These are phyloP conservation scores for Prunus dulcis DNA, from an alignment of 306 rosid species.

Conservation along the genomic window DNA sequence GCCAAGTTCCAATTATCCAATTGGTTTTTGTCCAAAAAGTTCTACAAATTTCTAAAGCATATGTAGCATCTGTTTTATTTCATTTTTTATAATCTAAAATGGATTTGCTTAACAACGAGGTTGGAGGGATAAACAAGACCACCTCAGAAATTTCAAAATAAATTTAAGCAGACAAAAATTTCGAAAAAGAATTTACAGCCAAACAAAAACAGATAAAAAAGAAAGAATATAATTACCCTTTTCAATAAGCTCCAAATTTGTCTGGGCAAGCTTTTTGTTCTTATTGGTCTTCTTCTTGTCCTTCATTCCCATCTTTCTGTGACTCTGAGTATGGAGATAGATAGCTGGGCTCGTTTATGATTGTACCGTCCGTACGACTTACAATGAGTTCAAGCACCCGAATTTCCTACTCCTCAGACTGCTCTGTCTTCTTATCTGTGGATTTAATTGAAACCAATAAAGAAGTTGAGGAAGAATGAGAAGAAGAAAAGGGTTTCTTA, in stretches of 20 bases:
- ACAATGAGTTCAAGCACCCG: neutral
- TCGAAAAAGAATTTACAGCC: neutral
- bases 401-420: neutral
- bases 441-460: neutral
- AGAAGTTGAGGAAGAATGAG: neutral
- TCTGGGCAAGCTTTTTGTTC: neutral
- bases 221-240: neutral
- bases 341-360: neutral
- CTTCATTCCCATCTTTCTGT: constrained; percentile 1
- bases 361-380: neutral
- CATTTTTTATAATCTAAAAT: neutral
- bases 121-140: neutral
- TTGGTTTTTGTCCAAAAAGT: neutral
- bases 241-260: neutral
- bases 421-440: neutral
- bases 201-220: neutral
- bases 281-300: constrained; percentile 9
- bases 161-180: neutral
- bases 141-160: neutral
- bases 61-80: neutral
- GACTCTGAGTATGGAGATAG: neutral
- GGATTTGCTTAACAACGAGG: neutral
- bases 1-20: neutral
- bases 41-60: neutral
- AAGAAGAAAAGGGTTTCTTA: neutral